Percentiles rank a stretch among this genome's conserved stretches.
phyloP scores from a whole-genome alignment of 306 rosid species.

The Prunus mira region DNA sequence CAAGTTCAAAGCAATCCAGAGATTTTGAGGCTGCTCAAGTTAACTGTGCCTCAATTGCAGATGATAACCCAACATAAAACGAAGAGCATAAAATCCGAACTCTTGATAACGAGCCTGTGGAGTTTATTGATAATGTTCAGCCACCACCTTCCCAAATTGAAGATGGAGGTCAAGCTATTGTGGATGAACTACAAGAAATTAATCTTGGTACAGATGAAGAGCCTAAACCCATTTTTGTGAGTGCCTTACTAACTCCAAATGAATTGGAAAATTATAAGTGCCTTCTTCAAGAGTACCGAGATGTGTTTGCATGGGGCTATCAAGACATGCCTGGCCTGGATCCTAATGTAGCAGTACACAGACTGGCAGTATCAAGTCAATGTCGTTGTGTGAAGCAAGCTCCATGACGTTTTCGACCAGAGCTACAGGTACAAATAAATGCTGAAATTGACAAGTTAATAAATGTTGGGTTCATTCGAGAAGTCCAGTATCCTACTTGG shows the following conservation, averaged over 20 bases:
- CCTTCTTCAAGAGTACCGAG: neutral
- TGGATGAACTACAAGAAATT: neutral
- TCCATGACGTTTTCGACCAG: too few relatives aligned
- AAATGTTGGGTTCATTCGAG: neutral
- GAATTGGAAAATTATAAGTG: neutral
- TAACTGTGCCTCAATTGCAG: neutral
- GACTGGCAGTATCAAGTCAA: neutral
- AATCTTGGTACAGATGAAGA: neutral
- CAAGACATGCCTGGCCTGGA: neutral
- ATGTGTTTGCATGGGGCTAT: neutral
- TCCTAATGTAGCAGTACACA: neutral
- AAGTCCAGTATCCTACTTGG: neutral
- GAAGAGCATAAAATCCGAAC: neutral
- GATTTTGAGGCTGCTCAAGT: neutral
- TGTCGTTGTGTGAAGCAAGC: neutral
- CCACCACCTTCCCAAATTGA: neutral
- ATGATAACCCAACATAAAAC: too few relatives aligned
- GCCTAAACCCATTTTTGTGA: neutral
- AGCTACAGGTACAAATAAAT: too few relatives aligned
- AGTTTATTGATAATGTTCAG: neutral
- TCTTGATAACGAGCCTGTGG: rapidly evolving
- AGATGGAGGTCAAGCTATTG: neutral
- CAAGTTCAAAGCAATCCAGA: too few relatives aligned
- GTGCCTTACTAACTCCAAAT: neutral
- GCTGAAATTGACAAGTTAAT: neutral